These are phyloP conservation scores for Aspergillus fumigatus DNA, from an alignment of 2,329 filamentous ascomycete genomes.

Conservation along the genomic window DNA sequence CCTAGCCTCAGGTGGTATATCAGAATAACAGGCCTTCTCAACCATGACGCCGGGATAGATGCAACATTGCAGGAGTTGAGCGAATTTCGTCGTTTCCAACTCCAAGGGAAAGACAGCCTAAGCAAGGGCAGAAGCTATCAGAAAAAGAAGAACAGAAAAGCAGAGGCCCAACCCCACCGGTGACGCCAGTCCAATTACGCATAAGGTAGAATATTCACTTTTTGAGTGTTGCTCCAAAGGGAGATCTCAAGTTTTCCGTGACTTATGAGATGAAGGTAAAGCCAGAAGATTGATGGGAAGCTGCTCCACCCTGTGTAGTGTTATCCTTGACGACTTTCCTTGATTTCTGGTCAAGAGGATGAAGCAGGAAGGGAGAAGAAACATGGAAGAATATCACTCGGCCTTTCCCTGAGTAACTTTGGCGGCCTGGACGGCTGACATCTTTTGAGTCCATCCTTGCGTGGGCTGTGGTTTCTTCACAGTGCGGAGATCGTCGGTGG, in stretches of 20 bases:
- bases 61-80: neutral
- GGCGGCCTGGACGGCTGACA: conserved; percentile 91
- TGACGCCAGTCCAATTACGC: neutral
- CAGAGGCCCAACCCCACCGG: neutral
- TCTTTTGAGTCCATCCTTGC: conserved; percentile 88
- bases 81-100: neutral
- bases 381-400: conserved; percentile 24
- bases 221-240: neutral
- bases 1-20: neutral
- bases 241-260: neutral
- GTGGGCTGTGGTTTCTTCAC: conserved; percentile 91
- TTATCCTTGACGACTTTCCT: neutral
- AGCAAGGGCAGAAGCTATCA: neutral
- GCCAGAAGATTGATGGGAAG: neutral
- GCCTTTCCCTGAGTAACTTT: conserved; percentile 58
- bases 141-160: neutral
- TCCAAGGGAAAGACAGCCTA: neutral
- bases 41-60: neutral
- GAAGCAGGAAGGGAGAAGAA: neutral
- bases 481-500: conserved; percentile 87
- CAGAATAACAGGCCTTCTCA: neutral
- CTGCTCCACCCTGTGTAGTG: neutral
- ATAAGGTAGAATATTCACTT: neutral
- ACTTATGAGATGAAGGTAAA: neutral
- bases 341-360: neutral